Evolutionary conservation across 441 rosid species (phyloP), one percentile per base, ranked within the genome.

Genomic region (Aleurites moluccanus): DNA sequence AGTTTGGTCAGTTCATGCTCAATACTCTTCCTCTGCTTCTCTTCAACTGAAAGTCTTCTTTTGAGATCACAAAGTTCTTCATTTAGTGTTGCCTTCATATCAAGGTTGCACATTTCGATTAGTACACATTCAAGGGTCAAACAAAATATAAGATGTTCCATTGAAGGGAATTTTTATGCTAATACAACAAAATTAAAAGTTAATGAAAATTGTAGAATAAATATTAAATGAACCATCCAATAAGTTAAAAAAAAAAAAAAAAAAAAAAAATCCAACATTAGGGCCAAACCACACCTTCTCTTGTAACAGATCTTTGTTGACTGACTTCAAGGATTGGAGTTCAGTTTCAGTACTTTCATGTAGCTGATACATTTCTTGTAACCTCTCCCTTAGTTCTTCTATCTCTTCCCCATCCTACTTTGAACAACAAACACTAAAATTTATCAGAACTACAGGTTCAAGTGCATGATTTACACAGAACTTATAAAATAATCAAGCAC

Each of bases 11-110:
- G 80, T 79, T 93, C 98, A 73, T 83, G 75, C 78, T 96, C 98
- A 66, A 87, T 40, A 69, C 80, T 77, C 81, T 85, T 93, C 83
- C 93, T 85, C 83, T 82, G 88, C 73, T 87, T 85, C 84, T 89
- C 97, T 85, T 96, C 97, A 55, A 73, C 83, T 78, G 79, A 56
- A 52, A 91, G 95, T 85, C 82, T 86, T 87, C 82, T 89, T 82
- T 83, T 85, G 77, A 84, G 68, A 68, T 75, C 85, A 35, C 75
- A 77, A 72, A 93, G 89, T 80, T 90, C 96, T 81, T 89, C 92
- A 75, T 75, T 78, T 71, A 88, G 75, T 78, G 69, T 83, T 81
- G 85, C 92, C 98, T 95, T 81, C 65, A 80, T 66, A 69, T 55
- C 57, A 82, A 63, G 67, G 74, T 77, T 75, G 27, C 27, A 55